phyloP scores from a whole-genome alignment of 208 protist genomes.

The Vickermania ingenoplastis region DNA sequence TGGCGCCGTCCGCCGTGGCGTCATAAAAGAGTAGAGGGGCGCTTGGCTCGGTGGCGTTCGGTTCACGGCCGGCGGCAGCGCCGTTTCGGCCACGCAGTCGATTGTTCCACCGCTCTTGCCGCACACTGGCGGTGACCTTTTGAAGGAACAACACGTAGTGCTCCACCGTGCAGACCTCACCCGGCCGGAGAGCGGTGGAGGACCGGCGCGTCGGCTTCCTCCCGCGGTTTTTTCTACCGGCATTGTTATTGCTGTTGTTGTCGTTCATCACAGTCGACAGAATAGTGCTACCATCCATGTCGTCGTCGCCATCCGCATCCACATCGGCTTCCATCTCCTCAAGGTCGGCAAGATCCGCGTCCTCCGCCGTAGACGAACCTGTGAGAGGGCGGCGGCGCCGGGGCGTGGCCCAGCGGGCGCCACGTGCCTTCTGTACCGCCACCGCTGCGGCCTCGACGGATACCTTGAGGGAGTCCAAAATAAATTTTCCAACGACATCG shows the following conservation, averaged over 20 bases:
- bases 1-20: not conserved
- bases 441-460: conserved; percentile 40
- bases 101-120: conserved; percentile 31
- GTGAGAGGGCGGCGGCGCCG: conserved; percentile 6
- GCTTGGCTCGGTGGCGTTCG: too few relatives aligned
- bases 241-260: not conserved
- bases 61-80: not conserved
- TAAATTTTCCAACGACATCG: conserved; percentile 65
- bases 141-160: conserved; percentile 58
- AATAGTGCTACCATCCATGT: too few relatives aligned
- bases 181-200: conserved; percentile 13
- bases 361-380: not conserved
- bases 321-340: not conserved
- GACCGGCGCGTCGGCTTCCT: not conserved
- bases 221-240: not conserved
- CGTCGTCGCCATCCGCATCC: too few relatives aligned
- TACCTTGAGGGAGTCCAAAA: conserved; percentile 58
- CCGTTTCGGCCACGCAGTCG: conserved; percentile 1
- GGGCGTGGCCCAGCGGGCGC: conserved; percentile 12
- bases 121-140: conserved; percentile 58
- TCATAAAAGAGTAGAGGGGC: not conserved
- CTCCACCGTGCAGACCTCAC: conserved; percentile 67
- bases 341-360: not conserved
- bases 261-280: too few relatives aligned
- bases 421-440: conserved; percentile 16